These are phyloP conservation scores for Fragaria vesca DNA, from an alignment of 306 rosid genomes.

Conservation along the genomic window DNA sequence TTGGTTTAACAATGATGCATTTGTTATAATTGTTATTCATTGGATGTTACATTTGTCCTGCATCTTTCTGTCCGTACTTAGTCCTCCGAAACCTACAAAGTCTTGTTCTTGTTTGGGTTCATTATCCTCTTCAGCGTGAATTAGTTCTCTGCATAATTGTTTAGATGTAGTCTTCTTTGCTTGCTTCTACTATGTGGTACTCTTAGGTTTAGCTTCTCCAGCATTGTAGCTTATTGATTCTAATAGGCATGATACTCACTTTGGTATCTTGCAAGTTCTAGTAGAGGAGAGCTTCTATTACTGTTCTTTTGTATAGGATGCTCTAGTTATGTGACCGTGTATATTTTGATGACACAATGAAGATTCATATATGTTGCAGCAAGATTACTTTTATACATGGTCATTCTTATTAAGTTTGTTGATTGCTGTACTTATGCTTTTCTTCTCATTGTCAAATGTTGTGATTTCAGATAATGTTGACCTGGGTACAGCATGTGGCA, in stretches of 20 bases:
- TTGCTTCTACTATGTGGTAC: neutral
- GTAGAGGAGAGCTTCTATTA: neutral
- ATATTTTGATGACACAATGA: neutral
- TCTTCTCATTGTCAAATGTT: neutral
- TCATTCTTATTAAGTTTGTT: no score
- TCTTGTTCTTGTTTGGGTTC: no score
- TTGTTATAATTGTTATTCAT: no score
- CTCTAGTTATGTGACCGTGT: no score
- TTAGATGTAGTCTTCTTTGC: neutral
- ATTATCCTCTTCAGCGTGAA: no score
- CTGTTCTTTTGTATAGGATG: no score
- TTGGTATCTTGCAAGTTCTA: neutral
- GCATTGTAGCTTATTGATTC: neutral
- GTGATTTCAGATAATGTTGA: slow-evolving; percentile 41
- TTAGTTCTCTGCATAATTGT: neutral
- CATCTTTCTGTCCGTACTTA: neutral
- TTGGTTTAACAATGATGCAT: no score
- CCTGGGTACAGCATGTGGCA: slow-evolving; percentile 50
- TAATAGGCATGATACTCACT: neutral
- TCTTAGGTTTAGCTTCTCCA: neutral
- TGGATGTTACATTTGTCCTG: no score
- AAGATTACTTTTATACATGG: neutral
- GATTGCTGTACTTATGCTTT: neutral
- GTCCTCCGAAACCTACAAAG: neutral
- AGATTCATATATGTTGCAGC: neutral